These are phyloP conservation scores for Hortiboletus campestris DNA, from an alignment of 768 basidiomycete species.

Conservation along the genomic window DNA sequence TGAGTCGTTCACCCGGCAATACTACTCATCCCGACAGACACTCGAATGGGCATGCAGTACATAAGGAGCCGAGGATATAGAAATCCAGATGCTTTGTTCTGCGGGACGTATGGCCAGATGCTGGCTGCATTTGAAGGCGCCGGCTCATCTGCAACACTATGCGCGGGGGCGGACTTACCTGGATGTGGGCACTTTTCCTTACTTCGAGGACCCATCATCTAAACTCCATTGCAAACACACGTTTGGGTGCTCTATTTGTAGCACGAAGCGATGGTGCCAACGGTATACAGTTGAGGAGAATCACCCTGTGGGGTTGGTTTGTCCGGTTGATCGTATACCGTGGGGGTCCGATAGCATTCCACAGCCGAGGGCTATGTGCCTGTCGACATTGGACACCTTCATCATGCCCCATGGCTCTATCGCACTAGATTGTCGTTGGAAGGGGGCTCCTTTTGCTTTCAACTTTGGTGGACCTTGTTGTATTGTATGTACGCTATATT, in stretches of 20 bases:
- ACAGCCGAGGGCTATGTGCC: neutral
- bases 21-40: neutral
- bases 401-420: neutral
- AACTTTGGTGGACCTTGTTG: neutral
- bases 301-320: slow-evolving; percentile 41
- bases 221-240: slow-evolving; percentile 30
- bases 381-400: neutral
- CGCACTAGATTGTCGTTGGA: neutral
- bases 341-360: neutral
- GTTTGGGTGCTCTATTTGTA: slow-evolving; percentile 42
- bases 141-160: slow-evolving; percentile 36
- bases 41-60: neutral
- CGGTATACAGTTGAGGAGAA: slow-evolving; percentile 37
- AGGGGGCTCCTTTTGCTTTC: neutral
- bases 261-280: slow-evolving; percentile 29
- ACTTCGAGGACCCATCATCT: neutral
- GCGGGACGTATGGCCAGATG: slow-evolving; percentile 45
- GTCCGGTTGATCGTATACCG: neutral
- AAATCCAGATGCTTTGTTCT: slow-evolving; percentile 34
- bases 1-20: slow-evolving; percentile 33
- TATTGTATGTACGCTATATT: neutral
- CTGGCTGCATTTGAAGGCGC: slow-evolving; percentile 38
- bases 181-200: slow-evolving; percentile 27
- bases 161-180: slow-evolving; percentile 27
- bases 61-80: slow-evolving; percentile 10